Evolutionary conservation across 352 stramenopile species (phyloP), one percentile per base, ranked within the genome.

Genomic region (Albugo candida): DNA sequence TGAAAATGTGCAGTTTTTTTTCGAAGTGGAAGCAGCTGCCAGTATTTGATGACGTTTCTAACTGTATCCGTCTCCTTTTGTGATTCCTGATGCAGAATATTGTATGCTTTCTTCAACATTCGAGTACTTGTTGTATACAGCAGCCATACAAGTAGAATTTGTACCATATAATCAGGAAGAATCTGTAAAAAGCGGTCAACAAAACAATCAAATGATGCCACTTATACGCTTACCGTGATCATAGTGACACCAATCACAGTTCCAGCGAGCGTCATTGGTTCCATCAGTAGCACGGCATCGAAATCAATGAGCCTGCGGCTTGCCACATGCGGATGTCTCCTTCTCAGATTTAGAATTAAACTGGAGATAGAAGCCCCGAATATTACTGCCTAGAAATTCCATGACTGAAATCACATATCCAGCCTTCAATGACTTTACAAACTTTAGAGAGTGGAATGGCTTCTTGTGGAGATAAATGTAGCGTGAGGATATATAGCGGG

Each of bases 191-290:
- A 24, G 17, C 10, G 12, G 5, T 5, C 18, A 17, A 24, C 6
- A 50, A 35, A 1, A 52, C 4, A 38, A 3, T 13, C 0, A 2
- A 18, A 6, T 21, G 5, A 5, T 14, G 21, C 34, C 13, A 10
- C 14, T 41, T 20, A 8, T 43, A 10, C 17, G n/a, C 24, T 5
- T 50, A 73, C 67, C 4, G 71, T 73, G 58, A 86, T 89, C 64
- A 89, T 73, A 57, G 83, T 82, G 35, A 89, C 76, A 43, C 76
- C 76, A 27, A 86, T 76, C 54, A 86, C 86, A n/a, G 76, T 89
- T 24, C 76, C 73, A 0, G 76, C 76, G 8, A 89, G 64, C 16
- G 76, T 89, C 76, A 89, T 85, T 20, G 76, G 76, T 53, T 89
- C 76, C 73, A 89, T 81, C 40, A 89, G 66, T 39, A 89, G 50